Evolutionary conservation across 1,284 basidiomycete species (phyloP), one percentile per base, ranked within the genome.

Genomic region (Xanthoconium separans): DNA sequence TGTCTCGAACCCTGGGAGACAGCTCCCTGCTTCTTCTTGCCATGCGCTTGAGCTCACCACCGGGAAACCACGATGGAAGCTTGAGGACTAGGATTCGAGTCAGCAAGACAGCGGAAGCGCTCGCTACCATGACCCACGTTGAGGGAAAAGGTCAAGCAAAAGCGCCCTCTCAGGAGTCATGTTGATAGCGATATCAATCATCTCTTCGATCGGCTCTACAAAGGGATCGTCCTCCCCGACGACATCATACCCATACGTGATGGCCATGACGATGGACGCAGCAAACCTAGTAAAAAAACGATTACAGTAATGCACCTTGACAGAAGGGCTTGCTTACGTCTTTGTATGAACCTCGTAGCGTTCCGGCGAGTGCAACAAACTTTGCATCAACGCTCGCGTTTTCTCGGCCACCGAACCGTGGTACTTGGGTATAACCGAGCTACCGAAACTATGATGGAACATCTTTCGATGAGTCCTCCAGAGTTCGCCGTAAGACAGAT

Each of bases 61-160:
- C 69, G 0, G 73, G 73, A 34, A 74, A 58, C 71, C 70, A 76
- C 8, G 66, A 51, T 1, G 76, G 72, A 34, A 75, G 44, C 36
- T 58, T 33, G 61, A 55, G 27, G 20, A 66, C 68, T 67, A 44
- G 39, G 10, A 15, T 15, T 15, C 5, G 3, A 8, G 46, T 54
- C 58, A 42, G 64, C 61, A 5, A 59, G 59, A 22, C 36, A 61
- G 42, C 22, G 55, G 22, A 42, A 29, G 1, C n/a, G 16, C 11
- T 48, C 29, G 29, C 22, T 15, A 42, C 39, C 15, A 46, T 44
- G 33, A 62, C 68, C 10, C 31, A 68, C 68, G 40, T 22, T 55
- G 55, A 3, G 66, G 68, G 20, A 70, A 56, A 7, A 53, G 44
- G 24, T 55, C 51, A 20, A 64, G 46, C 27, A 66, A 45, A 24